phyloP scores from a whole-genome alignment of 176 grass and related monocot genomes.

The Stipa capillata region DNA sequence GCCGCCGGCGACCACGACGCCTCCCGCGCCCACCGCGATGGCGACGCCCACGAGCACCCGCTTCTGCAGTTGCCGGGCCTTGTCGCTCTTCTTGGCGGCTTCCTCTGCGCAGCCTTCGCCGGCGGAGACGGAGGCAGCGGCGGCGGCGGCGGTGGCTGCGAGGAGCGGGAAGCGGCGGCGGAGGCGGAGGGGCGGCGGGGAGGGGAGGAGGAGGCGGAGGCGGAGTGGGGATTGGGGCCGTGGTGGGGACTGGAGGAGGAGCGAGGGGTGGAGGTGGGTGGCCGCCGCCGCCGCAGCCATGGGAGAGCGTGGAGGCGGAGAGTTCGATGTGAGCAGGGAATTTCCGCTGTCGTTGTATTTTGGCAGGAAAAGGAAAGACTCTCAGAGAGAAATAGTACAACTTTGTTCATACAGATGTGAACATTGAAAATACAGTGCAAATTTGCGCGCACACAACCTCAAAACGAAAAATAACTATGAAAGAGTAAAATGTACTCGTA shows the following conservation, averaged over 20 bases:
- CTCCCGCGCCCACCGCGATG: conserved; percentile 75
- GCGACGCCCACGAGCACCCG: conserved; percentile 67
- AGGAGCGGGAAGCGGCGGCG: conserved; percentile 35
- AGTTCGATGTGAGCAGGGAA: conserved; percentile 22
- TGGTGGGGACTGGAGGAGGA: neutral
- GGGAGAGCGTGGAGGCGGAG: conserved; percentile 31
- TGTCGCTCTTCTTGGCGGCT: neutral
- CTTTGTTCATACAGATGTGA: no score
- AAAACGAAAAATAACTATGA: no score
- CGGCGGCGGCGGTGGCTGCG: neutral
- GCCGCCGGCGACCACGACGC: conserved; percentile 59
- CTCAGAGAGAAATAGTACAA: no score
- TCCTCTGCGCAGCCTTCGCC: neutral
- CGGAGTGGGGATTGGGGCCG: conserved; percentile 1
- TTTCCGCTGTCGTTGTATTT: neutral
- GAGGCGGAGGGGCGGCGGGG: conserved; percentile 20
- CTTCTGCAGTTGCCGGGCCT: conserved; percentile 45
- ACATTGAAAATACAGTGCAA: no score
- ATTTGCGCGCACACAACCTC: no score
- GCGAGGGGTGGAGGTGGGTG: conserved; percentile 9
- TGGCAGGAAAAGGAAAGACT: neutral
- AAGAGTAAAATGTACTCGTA: no score
- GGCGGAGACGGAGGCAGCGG: neutral
- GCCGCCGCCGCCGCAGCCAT: conserved; percentile 21
- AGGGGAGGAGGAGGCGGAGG: conserved; percentile 30